These are phyloP conservation scores for Nosema muscidifuracis DNA, from an alignment of 371 early-diverging fungal genomes.

Conservation along the genomic window DNA sequence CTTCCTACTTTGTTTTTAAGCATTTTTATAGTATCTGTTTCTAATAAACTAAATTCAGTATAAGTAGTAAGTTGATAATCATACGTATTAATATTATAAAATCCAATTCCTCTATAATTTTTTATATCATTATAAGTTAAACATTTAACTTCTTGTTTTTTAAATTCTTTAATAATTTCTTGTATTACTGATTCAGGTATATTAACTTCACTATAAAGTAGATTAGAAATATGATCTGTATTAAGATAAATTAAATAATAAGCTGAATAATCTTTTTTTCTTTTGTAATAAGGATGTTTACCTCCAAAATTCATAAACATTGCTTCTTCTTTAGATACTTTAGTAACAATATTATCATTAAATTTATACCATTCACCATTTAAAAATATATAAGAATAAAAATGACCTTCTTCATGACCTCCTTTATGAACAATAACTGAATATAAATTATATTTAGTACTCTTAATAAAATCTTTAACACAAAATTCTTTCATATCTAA, in stretches of 20 bases:
- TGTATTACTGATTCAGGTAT: slow-evolving; percentile 8
- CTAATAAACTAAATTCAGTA: slow-evolving; percentile 14
- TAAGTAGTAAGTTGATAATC: slow-evolving; percentile 23
- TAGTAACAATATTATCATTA: slow-evolving; percentile 88
- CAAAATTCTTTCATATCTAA: slow-evolving; percentile 65
- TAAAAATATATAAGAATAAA: slow-evolving; percentile 74
- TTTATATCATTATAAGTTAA: slow-evolving; percentile 17
- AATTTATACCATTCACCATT: slow-evolving; percentile 76
- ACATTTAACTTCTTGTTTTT: slow-evolving; percentile 13
- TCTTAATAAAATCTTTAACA: not conserved
- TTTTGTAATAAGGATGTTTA: slow-evolving; percentile 50
- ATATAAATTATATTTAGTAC: slow-evolving; percentile 43
- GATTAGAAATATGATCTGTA: slow-evolving; percentile 2
- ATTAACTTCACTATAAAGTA: slow-evolving; percentile 6
- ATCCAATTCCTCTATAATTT: slow-evolving; percentile 28
- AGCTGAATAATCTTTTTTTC: slow-evolving; percentile 48
- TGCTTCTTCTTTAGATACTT: slow-evolving; percentile 74
- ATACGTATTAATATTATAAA: slow-evolving; percentile 16
- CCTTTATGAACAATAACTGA: slow-evolving; percentile 93
- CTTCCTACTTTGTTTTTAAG: slow-evolving; percentile 26
- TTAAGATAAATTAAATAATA: slow-evolving; percentile 61
- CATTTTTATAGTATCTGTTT: slow-evolving; percentile 13
- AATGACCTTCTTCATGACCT: slow-evolving; percentile 86
- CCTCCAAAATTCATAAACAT: slow-evolving; percentile 74
- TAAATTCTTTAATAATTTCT: slow-evolving; percentile 1